Percentiles rank a stretch among this genome's conserved stretches.
Evolutionary conservation across 352 stramenopile species (phyloP).

Genomic region (Phytophthora idaei): DNA sequence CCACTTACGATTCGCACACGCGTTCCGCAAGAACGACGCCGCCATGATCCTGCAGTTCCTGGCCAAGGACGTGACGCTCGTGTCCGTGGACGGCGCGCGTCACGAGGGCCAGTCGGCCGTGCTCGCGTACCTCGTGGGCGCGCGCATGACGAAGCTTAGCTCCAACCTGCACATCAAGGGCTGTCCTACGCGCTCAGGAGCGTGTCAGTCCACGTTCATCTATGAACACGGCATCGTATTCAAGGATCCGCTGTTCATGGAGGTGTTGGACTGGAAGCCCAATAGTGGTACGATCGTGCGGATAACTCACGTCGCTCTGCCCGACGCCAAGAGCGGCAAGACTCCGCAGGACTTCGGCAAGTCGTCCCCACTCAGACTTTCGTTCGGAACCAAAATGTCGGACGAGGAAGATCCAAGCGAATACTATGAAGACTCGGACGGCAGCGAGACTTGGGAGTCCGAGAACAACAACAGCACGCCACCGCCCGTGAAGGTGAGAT

Average conservation of each 20-base stretch:
- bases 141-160: constrained; percentile 75
- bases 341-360: constrained; percentile 39
- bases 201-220: constrained; percentile 70
- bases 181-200: constrained; percentile 47
- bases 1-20: constrained; percentile 67
- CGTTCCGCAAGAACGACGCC: constrained; percentile 79
- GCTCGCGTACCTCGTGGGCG: constrained; percentile 71
- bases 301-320: constrained; percentile 55
- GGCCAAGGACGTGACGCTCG: constrained; percentile 59
- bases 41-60: constrained; percentile 71
- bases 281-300: constrained; percentile 35
- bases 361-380: constrained; percentile 33
- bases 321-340: constrained; percentile 47
- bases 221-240: constrained; percentile 81
- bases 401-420: constrained; percentile 41
- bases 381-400: constrained; percentile 32
- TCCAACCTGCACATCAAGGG: constrained; percentile 69
- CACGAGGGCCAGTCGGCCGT: constrained; percentile 66
- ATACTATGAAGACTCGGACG: constrained; percentile 33
- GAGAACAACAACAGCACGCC: constrained; percentile 27
- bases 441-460: constrained; percentile 21
- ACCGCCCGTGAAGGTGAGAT: constrained; percentile 14
- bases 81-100: constrained; percentile 48
- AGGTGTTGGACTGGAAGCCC: constrained; percentile 70
- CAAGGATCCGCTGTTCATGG: constrained; percentile 66